Evolutionary conservation across 192 early-diverging fungal species (phyloP), one percentile per base, ranked within the genome.

Genomic region (Gryganskiella cystojenkinii): DNA sequence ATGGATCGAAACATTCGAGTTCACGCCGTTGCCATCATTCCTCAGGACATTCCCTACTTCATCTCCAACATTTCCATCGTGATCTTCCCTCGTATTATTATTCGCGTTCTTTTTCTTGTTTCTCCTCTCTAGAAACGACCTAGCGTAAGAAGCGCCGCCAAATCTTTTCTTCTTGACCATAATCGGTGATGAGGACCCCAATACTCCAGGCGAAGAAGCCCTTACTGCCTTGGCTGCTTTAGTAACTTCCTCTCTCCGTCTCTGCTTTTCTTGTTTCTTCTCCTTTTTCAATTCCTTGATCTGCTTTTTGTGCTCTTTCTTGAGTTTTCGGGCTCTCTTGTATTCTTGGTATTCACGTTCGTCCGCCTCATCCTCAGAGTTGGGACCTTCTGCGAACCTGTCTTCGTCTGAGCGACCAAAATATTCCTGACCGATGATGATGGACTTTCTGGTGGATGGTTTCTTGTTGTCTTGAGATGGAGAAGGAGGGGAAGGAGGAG

Each of bases 291-390:
- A 11, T 19, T 73, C 56, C 31, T 57, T 53, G 27, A 3, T n/a
- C n/a, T 71, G 51, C 17, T 53, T 24, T 56, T 72, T 72, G 0
- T 45, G 50, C 45, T 66, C 63, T 51, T 60, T 74, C 37, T 64
- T 64, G n/a, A 64, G 51, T 56, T 74, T 60, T 22, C 64, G 25
- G 1, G 50, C 51, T 2, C 61, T 42, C 49, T 66, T 74, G 25
- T 44, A 45, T 51, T 65, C 71, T 51, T 74, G 71, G 52, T 74
- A 74, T 47, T 74, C 71, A 31, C 42, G 57, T n/a, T 74, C 71
- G 17, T 74, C 71, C 30, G 56, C 63, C 19, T 65, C 64, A 46
- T 74, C 71, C 35, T 74, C 71, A 3, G 57, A 66, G 22, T 74
- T 74, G 28, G 19, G 51, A 0, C 44, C 30, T 19, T 55, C 57